Evolutionary conservation across 2,329 filamentous ascomycete species (phyloP), one percentile per base, ranked within the genome.

Genomic region (Pseudocercospora vitis): DNA sequence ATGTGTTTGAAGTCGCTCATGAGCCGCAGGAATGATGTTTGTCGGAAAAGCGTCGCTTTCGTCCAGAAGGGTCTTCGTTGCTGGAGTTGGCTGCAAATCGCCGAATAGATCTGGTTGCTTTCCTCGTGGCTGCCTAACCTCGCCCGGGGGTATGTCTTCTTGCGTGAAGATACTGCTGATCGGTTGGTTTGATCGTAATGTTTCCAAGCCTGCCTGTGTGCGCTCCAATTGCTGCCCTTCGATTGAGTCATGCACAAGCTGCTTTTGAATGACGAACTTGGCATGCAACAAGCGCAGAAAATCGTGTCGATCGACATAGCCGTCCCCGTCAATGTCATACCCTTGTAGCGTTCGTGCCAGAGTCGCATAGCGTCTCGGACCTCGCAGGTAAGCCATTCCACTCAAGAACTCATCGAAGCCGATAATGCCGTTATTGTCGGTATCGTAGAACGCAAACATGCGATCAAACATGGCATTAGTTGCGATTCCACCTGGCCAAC

Each of bases 361-460:
- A 59, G 88, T 85, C 62, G 89, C 84, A 62, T 87, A 74, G 19
- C 79, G 78, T 50, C 75, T 75, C 50, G 80, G 79, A 21, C 79
- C 77, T 55, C 82, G 80, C 54, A 86, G 73, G 47, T 80, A 81
- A 3, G 90, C 86, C 44, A 96, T 77, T 0, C 90, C 94, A 53
- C 87, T 84, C 19, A 97, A 75, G 66, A 96, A 99, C 69, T 99
- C 94, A 45, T 89, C 81, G 63, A 99, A 97, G 6, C 89, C 88
- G 64, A 99, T 96, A 6, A 95, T 76, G 18, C 88, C 88, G 68
- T 99, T 90, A 35, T 84, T 81, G 69, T 97, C 92, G 26, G 86
- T 88, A 71, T 99, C 94, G 70, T 96, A 99, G 70, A 96, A 96
- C 47, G 88, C 84, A 73, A 97, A 99, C 82, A 96, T 94, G 62